Base-by-base conservation (phyloP, 1,284 basidiomycete genomes). In the Coniferiporia sulphurascens region DNA sequence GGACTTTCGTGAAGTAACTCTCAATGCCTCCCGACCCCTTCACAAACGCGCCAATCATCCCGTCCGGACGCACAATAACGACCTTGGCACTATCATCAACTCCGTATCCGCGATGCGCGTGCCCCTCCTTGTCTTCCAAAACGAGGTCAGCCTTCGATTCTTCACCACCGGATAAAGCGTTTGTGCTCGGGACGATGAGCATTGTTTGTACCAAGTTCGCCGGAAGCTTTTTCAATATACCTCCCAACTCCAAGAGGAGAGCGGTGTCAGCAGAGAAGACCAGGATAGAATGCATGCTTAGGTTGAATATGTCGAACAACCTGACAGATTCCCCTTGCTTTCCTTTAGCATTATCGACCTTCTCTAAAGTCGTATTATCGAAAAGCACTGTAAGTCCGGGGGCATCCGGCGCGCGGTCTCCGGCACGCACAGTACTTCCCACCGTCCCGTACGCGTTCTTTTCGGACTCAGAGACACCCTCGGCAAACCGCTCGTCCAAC, bases 81-180 rank as follows among this genome's bases (percentile, higher is more conserved):
- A 41, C 7, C 3, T 41, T 41, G 9, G 15, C 15, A 41, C 12
- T 41, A 41, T 41, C 38, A 15, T 52, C 48, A 5, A 59, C 19
- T 49, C 66, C 67, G 66, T 79, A 79, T 1, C 71, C 68, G 5
- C 63, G 59, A 58, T 73, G 69, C 1, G 76, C 76, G 61, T 76
- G 71, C 5, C 70, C 72, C 8, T 68, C 65, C 3, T 59, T 55
- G 65, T 79, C 78, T 62, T 72, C 73, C 1, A 78, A 56, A 10
- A 76, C 66, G n/a, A 65, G 64, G 27, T 27, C 27, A 27, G 27
- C 27, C 27, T 5, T 27, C 27, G 27, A 5, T 27, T 5, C 27
- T 27, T 3, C 27, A 5, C 2, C 27, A 27, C 27, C 5, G 27
- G 27, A 5, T 5, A 27, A 27, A 27, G 27, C 27, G 27, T 27